Conservation (phyloP, 768 basidiomycete species). For the Lentinus tigrinus region DNA sequence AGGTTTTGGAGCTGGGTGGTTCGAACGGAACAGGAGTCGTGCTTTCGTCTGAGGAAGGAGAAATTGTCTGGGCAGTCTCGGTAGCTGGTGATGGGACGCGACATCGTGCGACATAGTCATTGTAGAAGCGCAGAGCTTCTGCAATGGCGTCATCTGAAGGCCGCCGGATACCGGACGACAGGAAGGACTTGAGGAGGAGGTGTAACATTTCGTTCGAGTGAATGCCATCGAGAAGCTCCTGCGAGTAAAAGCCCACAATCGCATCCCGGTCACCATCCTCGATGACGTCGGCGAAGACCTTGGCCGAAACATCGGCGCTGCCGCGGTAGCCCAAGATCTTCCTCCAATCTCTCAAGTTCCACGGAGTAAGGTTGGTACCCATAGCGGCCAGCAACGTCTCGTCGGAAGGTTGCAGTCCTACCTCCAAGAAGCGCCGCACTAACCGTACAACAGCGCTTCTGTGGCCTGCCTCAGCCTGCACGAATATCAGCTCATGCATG, state of each 20-base stretch:
- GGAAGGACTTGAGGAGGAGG: neutral
- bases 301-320: too few species aligned
- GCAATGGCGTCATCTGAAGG: constrained; percentile 42
- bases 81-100: neutral
- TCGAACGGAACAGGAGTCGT: neutral
- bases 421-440: too few species aligned
- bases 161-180: neutral
- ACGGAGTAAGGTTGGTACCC: too few species aligned
- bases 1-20: constrained; percentile 47
- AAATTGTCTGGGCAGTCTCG: neutral
- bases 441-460: too few species aligned
- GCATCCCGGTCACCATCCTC: too few species aligned
- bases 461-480: neutral
- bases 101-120: constrained; percentile 36
- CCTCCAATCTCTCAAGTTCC: too few species aligned
- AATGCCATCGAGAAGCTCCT: neutral
- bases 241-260: neutral
- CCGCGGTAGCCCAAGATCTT: too few species aligned
- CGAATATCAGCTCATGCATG: neutral
- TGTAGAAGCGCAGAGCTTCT: constrained; percentile 53
- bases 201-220: neutral
- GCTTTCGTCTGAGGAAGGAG: too few species aligned
- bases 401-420: too few species aligned
- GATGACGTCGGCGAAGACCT: too few species aligned
- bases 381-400: too few species aligned